phyloP scores from a whole-genome alignment of 2,329 filamentous ascomycete genomes.

The Botrytis byssoidea region DNA sequence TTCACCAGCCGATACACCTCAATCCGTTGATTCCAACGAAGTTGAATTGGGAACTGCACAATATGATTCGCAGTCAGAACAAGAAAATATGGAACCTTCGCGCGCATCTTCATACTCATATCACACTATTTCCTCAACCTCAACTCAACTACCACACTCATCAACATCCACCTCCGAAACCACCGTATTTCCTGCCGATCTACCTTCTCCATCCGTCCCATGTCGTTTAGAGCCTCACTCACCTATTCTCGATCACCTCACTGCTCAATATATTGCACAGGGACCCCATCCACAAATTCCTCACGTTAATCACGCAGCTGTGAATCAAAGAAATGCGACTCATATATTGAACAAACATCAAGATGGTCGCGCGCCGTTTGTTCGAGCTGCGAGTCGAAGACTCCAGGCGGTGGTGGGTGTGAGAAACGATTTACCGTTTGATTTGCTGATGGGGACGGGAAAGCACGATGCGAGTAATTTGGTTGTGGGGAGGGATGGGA shows the following conservation, averaged over 20 bases:
- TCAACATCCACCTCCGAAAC: background rate
- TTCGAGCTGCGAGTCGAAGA: slow-evolving; percentile 22
- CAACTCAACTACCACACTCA: background rate
- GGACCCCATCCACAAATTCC: background rate
- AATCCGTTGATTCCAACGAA: background rate
- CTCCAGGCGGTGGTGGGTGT: slow-evolving; percentile 32
- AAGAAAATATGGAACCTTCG: background rate
- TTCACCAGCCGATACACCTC: background rate
- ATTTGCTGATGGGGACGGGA: slow-evolving; percentile 17
- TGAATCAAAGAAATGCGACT: slow-evolving; percentile 2
- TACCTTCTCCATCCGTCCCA: slow-evolving; percentile 1
- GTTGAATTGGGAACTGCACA: background rate
- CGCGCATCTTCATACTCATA: background rate
- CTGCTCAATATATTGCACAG: background rate
- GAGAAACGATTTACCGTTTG: slow-evolving; percentile 29
- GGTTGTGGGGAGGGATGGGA: background rate
- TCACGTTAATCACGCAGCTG: background rate
- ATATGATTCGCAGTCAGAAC: background rate
- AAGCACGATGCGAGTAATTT: slow-evolving; percentile 9
- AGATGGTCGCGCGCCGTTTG: slow-evolving; percentile 24
- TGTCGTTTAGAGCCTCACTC: slow-evolving; percentile 1
- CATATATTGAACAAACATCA: slow-evolving; percentile 23
- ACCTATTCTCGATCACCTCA: background rate
- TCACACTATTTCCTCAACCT: background rate
- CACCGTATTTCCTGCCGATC: background rate